Evolutionary conservation across 257 asterid genomes (phyloP).

Genomic region (Solanum appendiculatum): DNA sequence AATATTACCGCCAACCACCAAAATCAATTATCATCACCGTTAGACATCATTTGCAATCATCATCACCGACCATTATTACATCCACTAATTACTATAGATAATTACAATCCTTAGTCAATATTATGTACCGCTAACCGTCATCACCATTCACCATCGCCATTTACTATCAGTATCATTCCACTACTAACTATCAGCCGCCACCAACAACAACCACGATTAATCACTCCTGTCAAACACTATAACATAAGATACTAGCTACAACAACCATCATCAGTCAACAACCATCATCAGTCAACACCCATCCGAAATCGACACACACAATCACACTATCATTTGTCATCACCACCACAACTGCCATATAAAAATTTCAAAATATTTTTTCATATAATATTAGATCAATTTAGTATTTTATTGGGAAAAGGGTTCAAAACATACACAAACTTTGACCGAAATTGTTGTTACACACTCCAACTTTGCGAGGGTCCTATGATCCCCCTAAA

Average conservation of each 20-base stretch:
- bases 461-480: no score
- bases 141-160: background rate
- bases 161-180: background rate
- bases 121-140: background rate
- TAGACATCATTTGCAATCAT: background rate
- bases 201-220: background rate
- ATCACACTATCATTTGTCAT: background rate
- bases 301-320: background rate
- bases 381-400: background rate
- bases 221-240: background rate
- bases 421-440: no score
- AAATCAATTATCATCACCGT: background rate
- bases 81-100: background rate
- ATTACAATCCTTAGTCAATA: background rate
- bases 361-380: no score
- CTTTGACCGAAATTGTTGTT: no score
- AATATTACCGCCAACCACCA: background rate
- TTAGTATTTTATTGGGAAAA: no score
- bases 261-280: background rate
- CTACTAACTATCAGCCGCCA: background rate
- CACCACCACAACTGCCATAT: background rate
- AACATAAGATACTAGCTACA: background rate
- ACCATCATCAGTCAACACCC: background rate
- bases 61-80: background rate
- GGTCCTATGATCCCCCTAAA: no score